Evolutionary conservation across 2,329 filamentous ascomycete genomes (phyloP), one percentile per base, ranked within the genome.

Genomic region (Raffaelea albimanens): DNA sequence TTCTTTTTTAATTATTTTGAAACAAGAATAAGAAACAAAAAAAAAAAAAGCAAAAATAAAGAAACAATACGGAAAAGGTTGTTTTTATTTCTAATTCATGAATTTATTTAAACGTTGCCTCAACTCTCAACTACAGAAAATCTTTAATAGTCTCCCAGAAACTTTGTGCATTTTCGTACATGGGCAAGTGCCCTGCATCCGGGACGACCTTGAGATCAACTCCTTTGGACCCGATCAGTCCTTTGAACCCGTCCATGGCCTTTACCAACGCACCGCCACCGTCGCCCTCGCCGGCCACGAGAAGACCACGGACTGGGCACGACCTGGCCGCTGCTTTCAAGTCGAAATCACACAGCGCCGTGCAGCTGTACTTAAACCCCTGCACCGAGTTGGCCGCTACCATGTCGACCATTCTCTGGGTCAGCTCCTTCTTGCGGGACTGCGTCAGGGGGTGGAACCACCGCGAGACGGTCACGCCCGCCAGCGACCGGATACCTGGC

Each of bases 101-200:
- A 38, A 38, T 38, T 19, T 40, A 40, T 20, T 16, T 19, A 11
- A 19, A 29, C n/a, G 18, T 20, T 41, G 11, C n/a, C n/a, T n/a
- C n/a, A n/a, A n/a, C n/a, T n/a, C n/a, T n/a, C n/a, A 11, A 14
- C 46, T 47, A 56, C 25, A 57, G 11, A 33, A 54, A 51, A 7
- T 53, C 43, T 44, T 55, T 29, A 2, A 56, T 33, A n/a, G 25
- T 40, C 18, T 49, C 50, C 55, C 53, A 56, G 53, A 85, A 86
- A 9, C 62, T 67, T 39, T 70, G 66, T 2, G 91, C 69, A 41
- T 78, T 77, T 23, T 74, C 88, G 43, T 81, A 81, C 86, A 94
- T 94, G 0, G 88, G 88, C 58, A 95, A 64, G 67, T 95, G 88
- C 0, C 88, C 88, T 0, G 87, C 80, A 9, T 73, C 68, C 0